A percentile compares a stretch with the other conserved stretches of the same genome.
Evolutionary conservation across 1,139 yeast species (phyloP).

Genomic region (Chernovozyma aurita): DNA sequence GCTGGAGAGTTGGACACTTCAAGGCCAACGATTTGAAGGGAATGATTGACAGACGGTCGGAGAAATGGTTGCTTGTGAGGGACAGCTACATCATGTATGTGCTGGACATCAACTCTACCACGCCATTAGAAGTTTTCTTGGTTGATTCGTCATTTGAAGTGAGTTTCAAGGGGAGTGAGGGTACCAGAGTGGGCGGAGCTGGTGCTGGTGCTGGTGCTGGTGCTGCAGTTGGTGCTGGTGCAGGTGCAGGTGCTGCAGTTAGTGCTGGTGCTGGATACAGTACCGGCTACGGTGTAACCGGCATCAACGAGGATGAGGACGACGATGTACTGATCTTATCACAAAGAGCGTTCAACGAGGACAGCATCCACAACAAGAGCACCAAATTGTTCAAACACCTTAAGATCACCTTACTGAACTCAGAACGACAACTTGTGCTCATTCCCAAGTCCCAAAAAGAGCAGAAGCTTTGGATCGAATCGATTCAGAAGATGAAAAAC

Average conservation of each 20-base stretch:
- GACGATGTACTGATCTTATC: constrained; percentile 12
- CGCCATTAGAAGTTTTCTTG: constrained; percentile 85
- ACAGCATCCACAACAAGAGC: not conserved
- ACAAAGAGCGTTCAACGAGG: not conserved
- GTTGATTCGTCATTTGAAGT: constrained; percentile 71
- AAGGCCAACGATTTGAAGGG: constrained; percentile 72
- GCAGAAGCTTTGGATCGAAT: constrained; percentile 70
- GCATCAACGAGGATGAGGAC: constrained; percentile 18
- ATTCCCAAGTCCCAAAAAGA: constrained; percentile 71
- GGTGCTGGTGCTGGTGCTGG: not conserved
- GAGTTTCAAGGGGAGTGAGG: constrained; percentile 39
- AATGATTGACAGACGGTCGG: constrained; percentile 85
- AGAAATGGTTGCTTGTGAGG: constrained; percentile 87
- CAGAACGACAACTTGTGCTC: constrained; percentile 72
- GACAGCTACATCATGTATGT: constrained; percentile 84
- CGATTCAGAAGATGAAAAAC: constrained; percentile 66
- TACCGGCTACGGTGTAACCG: constrained; percentile 11
- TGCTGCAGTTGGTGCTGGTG: not conserved
- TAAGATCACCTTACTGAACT: constrained; percentile 68
- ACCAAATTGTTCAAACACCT: constrained; percentile 34
- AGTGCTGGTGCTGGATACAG: not conserved
- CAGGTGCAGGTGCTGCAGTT: not conserved
- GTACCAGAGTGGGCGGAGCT: constrained; percentile 4
- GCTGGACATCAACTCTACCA: constrained; percentile 77
- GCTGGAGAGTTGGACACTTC: constrained; percentile 94